Evolutionary conservation across 805 yeast genomes (phyloP).

Genomic region (Kuraishia floccosa): DNA sequence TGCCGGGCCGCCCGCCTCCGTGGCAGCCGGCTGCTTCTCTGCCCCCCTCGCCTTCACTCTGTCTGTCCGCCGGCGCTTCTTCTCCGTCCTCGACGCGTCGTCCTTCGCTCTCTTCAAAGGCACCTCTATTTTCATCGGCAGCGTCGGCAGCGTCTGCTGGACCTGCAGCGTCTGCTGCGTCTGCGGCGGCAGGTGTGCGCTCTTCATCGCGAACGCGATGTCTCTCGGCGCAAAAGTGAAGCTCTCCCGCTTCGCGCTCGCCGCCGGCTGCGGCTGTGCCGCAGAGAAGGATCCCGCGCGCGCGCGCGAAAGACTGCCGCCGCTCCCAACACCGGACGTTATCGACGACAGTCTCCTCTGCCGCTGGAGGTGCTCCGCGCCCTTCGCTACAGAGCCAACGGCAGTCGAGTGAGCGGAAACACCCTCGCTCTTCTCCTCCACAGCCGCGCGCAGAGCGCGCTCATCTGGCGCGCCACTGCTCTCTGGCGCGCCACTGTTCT

Average conservation of each 20-base stretch:
- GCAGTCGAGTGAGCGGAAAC: not conserved
- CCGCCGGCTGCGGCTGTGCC: conserved; percentile 1
- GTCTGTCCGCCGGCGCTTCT: no score
- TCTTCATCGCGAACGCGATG: not conserved
- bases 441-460: not conserved
- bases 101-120: no score
- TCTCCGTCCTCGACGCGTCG: no score
- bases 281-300: conserved; percentile 3
- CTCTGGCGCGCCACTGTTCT: not conserved
- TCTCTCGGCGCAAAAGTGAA: conserved; percentile 2
- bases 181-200: not conserved
- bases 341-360: conserved; percentile 8
- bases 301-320: conserved; percentile 5
- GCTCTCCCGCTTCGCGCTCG: conserved; percentile 4
- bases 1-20: no score
- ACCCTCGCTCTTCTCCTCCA: not conserved
- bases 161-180: not conserved
- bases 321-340: conserved; percentile 6
- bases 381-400: not conserved
- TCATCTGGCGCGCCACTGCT: not conserved
- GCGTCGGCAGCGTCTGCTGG: not conserved
- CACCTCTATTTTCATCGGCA: not conserved
- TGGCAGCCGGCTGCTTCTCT: no score
- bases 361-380: conserved; percentile 4
- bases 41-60: no score